phyloP scores from a whole-genome alignment of 2,329 filamentous ascomycete genomes.

The Fusarium algeriense region DNA sequence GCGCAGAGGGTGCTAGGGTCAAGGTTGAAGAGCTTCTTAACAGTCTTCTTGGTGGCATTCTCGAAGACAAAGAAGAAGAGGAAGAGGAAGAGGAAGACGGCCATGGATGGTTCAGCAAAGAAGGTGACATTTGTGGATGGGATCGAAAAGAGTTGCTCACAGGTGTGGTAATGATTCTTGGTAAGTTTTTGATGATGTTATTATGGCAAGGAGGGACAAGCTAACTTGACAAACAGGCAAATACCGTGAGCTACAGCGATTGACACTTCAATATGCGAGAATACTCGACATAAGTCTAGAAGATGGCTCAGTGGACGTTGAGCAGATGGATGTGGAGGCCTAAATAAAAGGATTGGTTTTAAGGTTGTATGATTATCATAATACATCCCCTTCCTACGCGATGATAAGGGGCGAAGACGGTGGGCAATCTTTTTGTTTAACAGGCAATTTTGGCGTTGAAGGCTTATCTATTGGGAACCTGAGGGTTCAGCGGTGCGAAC shows the following conservation, averaged over 20 bases:
- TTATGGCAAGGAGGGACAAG: neutral
- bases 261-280: conserved; percentile 94
- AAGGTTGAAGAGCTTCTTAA: conserved; percentile 96
- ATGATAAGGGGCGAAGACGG: neutral
- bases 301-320: conserved; percentile 58
- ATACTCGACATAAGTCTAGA: conserved; percentile 74
- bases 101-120: conserved; percentile 73
- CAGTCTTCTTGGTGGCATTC: conserved; percentile 79
- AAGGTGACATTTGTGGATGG: conserved; percentile 89
- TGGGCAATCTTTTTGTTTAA: conserved; percentile 24
- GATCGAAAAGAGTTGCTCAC: conserved; percentile 87
- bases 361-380: conserved; percentile 40
- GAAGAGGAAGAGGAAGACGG: conserved; percentile 53
- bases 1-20: conserved; percentile 84
- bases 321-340: conserved; percentile 58
- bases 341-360: conserved; percentile 31
- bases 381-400: neutral
- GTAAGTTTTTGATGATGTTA: conserved; percentile 64
- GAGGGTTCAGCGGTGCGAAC: conserved; percentile 19
- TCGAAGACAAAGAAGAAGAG: conserved; percentile 65
- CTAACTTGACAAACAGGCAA: conserved; percentile 74
- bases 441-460: conserved; percentile 34
- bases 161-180: conserved; percentile 91
- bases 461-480: conserved; percentile 24
- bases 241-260: conserved; percentile 91